A percentile compares a stretch with the other conserved stretches of the same genome.
Conservation (phyloP, 2,329 filamentous ascomycete species). For the Aureobasidium zeae region DNA sequence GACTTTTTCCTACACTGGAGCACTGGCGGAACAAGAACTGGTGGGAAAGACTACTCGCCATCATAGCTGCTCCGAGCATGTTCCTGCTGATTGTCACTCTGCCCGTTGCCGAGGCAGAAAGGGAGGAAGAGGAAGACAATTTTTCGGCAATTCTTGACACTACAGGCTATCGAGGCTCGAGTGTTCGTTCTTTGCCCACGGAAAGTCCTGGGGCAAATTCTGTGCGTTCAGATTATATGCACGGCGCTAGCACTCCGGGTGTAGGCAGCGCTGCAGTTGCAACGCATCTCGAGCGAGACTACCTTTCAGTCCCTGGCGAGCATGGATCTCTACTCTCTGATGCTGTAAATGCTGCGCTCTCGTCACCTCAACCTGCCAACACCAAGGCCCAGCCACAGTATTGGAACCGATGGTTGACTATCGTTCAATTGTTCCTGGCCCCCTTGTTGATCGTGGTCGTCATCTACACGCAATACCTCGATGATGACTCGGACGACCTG, state of each 20-base stretch:
- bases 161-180: neutral
- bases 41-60: conserved; percentile 73
- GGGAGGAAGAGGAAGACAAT: conserved; percentile 38
- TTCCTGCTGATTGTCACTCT: conserved; percentile 83
- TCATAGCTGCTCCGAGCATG: conserved; percentile 81
- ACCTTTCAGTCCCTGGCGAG: conserved; percentile 14
- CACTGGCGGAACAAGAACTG: conserved; percentile 72
- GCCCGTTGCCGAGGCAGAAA: conserved; percentile 72
- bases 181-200: neutral
- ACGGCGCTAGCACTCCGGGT: neutral
- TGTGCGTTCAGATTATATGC: neutral
- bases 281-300: conserved; percentile 15
- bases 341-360: neutral
- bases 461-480: conserved; percentile 35
- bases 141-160: neutral
- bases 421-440: conserved; percentile 75
- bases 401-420: conserved; percentile 89
- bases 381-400: conserved; percentile 34
- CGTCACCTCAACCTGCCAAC: neutral
- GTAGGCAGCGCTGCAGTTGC: conserved; percentile 16
- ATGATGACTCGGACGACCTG: neutral
- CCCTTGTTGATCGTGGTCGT: conserved; percentile 75
- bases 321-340: neutral
- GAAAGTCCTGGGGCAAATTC: neutral
- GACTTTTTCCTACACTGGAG: conserved; percentile 78